Conservation (phyloP, 2,329 filamentous ascomycete genomes). For the Corniculantispora saksenae region DNA sequence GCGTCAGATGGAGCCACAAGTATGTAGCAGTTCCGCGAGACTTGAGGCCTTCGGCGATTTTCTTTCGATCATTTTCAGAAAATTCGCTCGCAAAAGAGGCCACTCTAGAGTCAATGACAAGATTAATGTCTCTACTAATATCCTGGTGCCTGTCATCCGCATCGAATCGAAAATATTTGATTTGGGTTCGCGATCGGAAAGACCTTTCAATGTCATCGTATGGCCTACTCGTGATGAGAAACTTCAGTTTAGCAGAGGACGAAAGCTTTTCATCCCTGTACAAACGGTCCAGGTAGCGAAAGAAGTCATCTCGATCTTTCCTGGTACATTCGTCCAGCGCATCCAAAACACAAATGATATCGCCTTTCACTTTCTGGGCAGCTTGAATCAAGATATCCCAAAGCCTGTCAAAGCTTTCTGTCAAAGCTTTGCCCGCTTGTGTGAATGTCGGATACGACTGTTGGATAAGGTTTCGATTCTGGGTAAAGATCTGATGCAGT, state of each 20-base stretch:
- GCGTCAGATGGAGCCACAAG: constrained; percentile 39
- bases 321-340: constrained; percentile 2
- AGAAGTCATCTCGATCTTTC: neutral
- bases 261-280: neutral
- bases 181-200: neutral
- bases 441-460: neutral
- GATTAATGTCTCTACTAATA: constrained; percentile 4
- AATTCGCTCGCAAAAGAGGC: neutral
- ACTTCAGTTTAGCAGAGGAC: neutral
- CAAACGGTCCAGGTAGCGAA: neutral
- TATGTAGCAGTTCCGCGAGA: constrained; percentile 37
- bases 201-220: constrained; percentile 1
- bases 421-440: neutral
- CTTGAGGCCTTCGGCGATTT: constrained; percentile 31
- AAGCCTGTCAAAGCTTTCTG: neutral
- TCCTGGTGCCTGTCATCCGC: neutral
- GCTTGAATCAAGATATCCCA: neutral
- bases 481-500: constrained; percentile 39
- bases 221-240: constrained; percentile 5
- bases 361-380: neutral
- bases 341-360: constrained; percentile 11
- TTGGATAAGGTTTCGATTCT: neutral
- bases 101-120: neutral
- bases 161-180: neutral
- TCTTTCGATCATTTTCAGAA: constrained; percentile 17